These are phyloP conservation scores for Vigna nakashimae DNA, from an alignment of 306 rosid species.

Conservation along the genomic window DNA sequence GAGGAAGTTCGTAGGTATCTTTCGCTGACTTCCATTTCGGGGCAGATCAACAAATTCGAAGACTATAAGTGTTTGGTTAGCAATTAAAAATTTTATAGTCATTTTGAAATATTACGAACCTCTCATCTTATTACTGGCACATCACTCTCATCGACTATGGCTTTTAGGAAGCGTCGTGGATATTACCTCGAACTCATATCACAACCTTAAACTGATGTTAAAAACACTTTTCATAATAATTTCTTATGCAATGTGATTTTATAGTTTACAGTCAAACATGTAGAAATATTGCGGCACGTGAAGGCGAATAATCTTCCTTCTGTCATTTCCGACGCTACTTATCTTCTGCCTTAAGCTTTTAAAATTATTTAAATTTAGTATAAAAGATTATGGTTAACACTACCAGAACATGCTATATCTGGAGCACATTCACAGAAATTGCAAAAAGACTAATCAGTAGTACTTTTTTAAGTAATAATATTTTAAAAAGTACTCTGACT, in stretches of 20 bases:
- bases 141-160: background rate
- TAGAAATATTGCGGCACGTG: background rate
- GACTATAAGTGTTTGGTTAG: too few species aligned
- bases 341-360: background rate
- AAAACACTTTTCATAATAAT: background rate
- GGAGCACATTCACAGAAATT: background rate
- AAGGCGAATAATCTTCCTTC: background rate
- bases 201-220: background rate
- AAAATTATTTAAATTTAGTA: background rate
- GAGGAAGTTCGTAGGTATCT: slow-evolving; percentile 33
- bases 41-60: background rate
- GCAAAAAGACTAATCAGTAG: background rate
- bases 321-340: background rate
- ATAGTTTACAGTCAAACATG: slow-evolving; percentile 15
- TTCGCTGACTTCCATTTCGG: slow-evolving; percentile 16
- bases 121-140: too few species aligned
- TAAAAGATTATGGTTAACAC: background rate
- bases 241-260: background rate
- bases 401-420: background rate
- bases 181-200: background rate
- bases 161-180: slow-evolving; percentile 34
- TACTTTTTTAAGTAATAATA: background rate
- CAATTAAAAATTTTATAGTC: too few species aligned
- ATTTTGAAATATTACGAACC: too few species aligned
- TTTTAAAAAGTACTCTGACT: too few species aligned